These are phyloP conservation scores for Posidonia oceanica DNA, from an alignment of 116 monocot genomes.

Conservation along the genomic window DNA sequence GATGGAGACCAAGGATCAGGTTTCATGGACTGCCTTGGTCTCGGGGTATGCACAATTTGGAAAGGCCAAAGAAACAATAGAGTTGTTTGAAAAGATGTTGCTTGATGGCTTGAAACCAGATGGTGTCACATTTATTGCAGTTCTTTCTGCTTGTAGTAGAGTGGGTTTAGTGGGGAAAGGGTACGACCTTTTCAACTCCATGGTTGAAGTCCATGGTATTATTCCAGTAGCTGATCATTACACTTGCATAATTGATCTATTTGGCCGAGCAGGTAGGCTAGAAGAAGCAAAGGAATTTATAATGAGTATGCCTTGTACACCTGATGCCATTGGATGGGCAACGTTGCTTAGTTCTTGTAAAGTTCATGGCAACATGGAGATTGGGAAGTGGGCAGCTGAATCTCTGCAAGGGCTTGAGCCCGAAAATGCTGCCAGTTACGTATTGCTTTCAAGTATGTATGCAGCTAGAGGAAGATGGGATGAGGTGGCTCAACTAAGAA, in stretches of 20 bases:
- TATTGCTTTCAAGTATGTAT: conserved; percentile 54
- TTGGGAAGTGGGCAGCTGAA: conserved; percentile 73
- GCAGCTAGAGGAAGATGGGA: conserved; percentile 51
- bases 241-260: conserved; percentile 79
- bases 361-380: conserved; percentile 10
- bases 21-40: conserved; percentile 69
- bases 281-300: conserved; percentile 57
- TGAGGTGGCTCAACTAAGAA: conserved; percentile 42
- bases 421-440: conserved; percentile 55
- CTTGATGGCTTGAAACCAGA: conserved; percentile 45
- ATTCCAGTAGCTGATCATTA: conserved; percentile 50
- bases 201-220: conserved; percentile 38
- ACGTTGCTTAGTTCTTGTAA: no score
- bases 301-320: conserved; percentile 42
- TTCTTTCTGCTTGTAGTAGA: conserved; percentile 73
- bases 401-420: conserved; percentile 49
- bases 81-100: conserved; percentile 55
- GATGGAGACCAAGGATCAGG: conserved; percentile 44
- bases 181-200: conserved; percentile 37
- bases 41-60: conserved; percentile 68
- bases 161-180: conserved; percentile 65
- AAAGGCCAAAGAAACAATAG: conserved; percentile 50
- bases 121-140: conserved; percentile 56
- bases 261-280: conserved; percentile 51
- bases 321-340: conserved; percentile 26